phyloP scores from a whole-genome alignment of 1,284 basidiomycete species.

The Heterobasidion parviporum region DNA sequence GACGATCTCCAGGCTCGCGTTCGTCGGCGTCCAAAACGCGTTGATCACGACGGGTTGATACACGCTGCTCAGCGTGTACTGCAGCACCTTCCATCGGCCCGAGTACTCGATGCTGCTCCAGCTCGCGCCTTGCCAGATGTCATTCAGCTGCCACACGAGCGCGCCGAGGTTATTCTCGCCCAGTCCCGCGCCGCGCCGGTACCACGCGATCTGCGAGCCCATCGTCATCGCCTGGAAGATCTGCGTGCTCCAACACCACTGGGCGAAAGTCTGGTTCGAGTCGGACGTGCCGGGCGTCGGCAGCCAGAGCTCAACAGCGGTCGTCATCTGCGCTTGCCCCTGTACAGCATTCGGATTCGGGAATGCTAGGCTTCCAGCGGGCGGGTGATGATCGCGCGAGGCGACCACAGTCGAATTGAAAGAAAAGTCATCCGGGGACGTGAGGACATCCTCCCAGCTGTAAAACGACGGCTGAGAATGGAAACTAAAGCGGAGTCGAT shows the following conservation, averaged over 20 bases:
- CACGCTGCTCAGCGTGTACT: conserved; percentile 39
- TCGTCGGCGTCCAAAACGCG: conserved; percentile 45
- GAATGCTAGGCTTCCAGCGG: conserved; percentile 45
- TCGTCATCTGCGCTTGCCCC: conserved; percentile 48
- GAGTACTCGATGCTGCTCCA: conserved; percentile 57
- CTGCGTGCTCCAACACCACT: conserved; percentile 56
- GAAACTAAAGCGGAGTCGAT: conserved; percentile 28
- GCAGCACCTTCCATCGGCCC: conserved; percentile 54
- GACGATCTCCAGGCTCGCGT: conserved; percentile 39
- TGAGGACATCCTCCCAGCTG: conserved; percentile 51
- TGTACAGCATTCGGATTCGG: conserved; percentile 50
- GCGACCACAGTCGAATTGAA: conserved; percentile 55
- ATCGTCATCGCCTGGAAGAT: conserved; percentile 52
- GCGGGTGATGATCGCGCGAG: conserved; percentile 53
- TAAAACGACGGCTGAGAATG: conserved; percentile 62
- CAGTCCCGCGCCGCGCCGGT: conserved; percentile 46
- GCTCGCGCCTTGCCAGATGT: conserved; percentile 58
- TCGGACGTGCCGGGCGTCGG: conserved; percentile 41
- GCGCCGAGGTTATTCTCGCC: conserved; percentile 54
- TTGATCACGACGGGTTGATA: conserved; percentile 45
- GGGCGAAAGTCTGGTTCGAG: conserved; percentile 49
- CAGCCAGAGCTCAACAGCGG: conserved; percentile 44
- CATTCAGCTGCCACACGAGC: conserved; percentile 59
- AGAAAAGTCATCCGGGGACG: conserved; percentile 39
- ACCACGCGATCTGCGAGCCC: conserved; percentile 52